Evolutionary conservation across 2,329 filamentous ascomycete species (phyloP), one percentile per base, ranked within the genome.

Genomic region (Trichoderma sp.): DNA sequence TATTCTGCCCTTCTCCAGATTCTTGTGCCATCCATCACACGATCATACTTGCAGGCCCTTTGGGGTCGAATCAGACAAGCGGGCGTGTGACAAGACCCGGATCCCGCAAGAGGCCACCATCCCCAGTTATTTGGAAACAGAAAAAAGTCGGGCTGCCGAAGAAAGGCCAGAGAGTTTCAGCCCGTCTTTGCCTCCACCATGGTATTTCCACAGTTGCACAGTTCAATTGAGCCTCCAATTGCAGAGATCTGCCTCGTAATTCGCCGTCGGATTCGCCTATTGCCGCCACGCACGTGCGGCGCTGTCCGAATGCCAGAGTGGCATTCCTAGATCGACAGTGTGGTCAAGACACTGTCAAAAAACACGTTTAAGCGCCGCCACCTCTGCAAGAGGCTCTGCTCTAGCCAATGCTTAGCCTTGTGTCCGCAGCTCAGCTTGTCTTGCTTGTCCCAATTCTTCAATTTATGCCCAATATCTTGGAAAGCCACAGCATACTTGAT

Each of bases 141-240:
- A 63, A 7, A 60, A 60, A 60, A 60, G 27, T 14, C 8, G 27
- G 60, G 60, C 53, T 59, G 31, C 69, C 69, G 69, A 73, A 65
- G 69, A 73, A 73, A 18, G 41, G 41, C 69, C 69, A 73, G 41
- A 73, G 41, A 64, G 69, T 65, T 73, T 73, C 69, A 73, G 63
- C 60, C 56, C 59, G 67, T 53, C 69, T 38, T 73, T 38, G 69
- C 69, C 60, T 56, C 69, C 69, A 27, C 60, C 16, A 21, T 53
- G 21, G 12, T 45, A 12, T 63, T 62, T 21, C 67, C 67, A 31
- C 29, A 45, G 6, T 35, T 14, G 12, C 33, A 35, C 33, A 35
- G 5, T 2, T 35, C 53, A 41, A 41, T 38, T 71, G 31, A 59
- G 35, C 38, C n/a, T 31, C 31, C 67, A 56, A 56, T 31, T 31